phyloP scores from a whole-genome alignment of 179 eudicot genomes.

The Silene vulgaris region DNA sequence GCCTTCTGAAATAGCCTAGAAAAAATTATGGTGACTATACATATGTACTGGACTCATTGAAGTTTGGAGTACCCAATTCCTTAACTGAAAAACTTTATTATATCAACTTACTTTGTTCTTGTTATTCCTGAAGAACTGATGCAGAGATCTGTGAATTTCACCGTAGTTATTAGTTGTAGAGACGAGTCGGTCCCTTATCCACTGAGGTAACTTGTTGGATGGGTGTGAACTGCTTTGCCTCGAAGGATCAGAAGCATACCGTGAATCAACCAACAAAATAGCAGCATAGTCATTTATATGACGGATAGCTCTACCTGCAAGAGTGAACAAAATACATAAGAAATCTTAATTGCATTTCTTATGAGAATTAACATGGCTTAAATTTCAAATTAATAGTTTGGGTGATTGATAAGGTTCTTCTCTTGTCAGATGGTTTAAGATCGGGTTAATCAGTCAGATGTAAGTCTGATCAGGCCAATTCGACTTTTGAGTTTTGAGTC shows the following conservation, averaged over 20 bases:
- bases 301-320: slow-evolving; percentile 82
- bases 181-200: slow-evolving; percentile 65
- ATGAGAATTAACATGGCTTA: neutral
- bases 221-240: slow-evolving; percentile 56
- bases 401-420: neutral
- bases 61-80: neutral
- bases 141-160: slow-evolving; percentile 65
- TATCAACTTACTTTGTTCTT: slow-evolving; percentile 29
- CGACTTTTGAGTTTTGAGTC: too few relatives aligned
- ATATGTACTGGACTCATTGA: neutral
- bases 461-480: too few relatives aligned
- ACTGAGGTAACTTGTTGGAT: slow-evolving; percentile 72
- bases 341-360: neutral
- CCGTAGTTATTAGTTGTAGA: slow-evolving; percentile 56
- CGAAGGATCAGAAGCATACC: slow-evolving; percentile 58
- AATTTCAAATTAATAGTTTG: neutral
- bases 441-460: neutral
- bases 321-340: slow-evolving; percentile 7
- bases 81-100: neutral
- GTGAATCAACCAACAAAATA: slow-evolving; percentile 73
- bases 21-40: slow-evolving; percentile 5
- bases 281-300: slow-evolving; percentile 89
- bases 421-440: neutral
- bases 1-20: neutral
- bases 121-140: slow-evolving; percentile 76